A percentile compares a stretch with the other conserved stretches of the same genome.
These are phyloP conservation scores for Russula vinacea DNA, from an alignment of 768 basidiomycete genomes.

Conservation along the genomic window DNA sequence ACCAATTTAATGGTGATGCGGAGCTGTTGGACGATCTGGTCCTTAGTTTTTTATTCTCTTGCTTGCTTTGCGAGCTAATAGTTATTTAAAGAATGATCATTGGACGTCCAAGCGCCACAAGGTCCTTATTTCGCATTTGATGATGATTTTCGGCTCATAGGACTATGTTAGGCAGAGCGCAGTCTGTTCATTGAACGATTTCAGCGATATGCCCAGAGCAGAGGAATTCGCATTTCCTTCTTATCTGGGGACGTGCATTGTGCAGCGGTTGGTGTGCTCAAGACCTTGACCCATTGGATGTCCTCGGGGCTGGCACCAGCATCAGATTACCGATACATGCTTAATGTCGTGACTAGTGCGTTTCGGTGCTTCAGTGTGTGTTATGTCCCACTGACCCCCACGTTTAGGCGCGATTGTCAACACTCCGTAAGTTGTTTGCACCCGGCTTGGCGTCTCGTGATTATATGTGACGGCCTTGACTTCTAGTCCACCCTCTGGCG, in stretches of 20 bases:
- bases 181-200: slow-evolving; percentile 83
- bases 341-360: slow-evolving; percentile 80
- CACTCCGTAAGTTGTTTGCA: slow-evolving; percentile 65
- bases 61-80: slow-evolving; percentile 9
- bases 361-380: slow-evolving; percentile 20
- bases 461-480: background rate
- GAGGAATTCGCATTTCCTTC: slow-evolving; percentile 74
- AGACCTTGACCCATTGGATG: slow-evolving; percentile 58
- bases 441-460: background rate
- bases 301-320: slow-evolving; percentile 48
- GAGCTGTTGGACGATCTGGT: slow-evolving; percentile 93
- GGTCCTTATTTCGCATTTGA: slow-evolving; percentile 39
- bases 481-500: slow-evolving; percentile 57
- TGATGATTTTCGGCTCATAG: slow-evolving; percentile 9
- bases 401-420: slow-evolving; percentile 84
- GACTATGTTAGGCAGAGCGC: slow-evolving; percentile 66
- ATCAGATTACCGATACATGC: slow-evolving; percentile 82
- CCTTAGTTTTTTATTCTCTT: slow-evolving; percentile 26
- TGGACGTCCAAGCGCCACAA: slow-evolving; percentile 85
- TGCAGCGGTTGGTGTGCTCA: slow-evolving; percentile 76
- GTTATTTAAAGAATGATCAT: slow-evolving; percentile 67
- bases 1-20: slow-evolving; percentile 88
- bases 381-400: slow-evolving; percentile 15
- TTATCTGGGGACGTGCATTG: slow-evolving; percentile 93
- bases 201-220: slow-evolving; percentile 64